A percentile compares a stretch with the other conserved stretches of the same genome.
These are phyloP conservation scores for Santalum album DNA, from an alignment of 164 flowering plant genomes.

Conservation along the genomic window DNA sequence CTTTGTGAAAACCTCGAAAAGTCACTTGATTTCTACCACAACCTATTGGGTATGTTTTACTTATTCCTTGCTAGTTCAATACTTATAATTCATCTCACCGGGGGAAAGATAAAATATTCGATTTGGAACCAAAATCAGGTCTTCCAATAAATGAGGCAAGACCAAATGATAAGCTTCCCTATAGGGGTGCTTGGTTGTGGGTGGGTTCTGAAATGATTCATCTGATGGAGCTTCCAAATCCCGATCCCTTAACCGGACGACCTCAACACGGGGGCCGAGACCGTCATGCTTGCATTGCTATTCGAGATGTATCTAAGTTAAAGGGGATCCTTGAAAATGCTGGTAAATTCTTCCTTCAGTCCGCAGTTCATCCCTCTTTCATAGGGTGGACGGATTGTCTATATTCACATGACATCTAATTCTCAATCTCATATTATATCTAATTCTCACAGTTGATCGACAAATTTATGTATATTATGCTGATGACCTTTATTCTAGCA, in stretches of 20 bases:
- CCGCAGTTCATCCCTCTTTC: neutral
- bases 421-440: too few relatives aligned
- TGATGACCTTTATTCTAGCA: too few relatives aligned
- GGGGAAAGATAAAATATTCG: neutral
- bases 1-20: conserved; percentile 83
- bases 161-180: conserved; percentile 93
- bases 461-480: too few relatives aligned
- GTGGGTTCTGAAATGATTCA: conserved; percentile 99
- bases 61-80: conserved; percentile 3
- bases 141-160: conserved; percentile 86
- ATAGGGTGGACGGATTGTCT: conserved; percentile 1
- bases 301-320: conserved; percentile 77
- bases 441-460: too few relatives aligned
- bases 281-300: conserved; percentile 82
- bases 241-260: conserved; percentile 84
- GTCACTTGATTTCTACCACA: conserved; percentile 84
- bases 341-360: conserved; percentile 27
- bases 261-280: conserved; percentile 95
- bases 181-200: conserved; percentile 98
- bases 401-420: too few relatives aligned
- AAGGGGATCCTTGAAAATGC: conserved; percentile 71
- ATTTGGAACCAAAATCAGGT: conserved; percentile 18
- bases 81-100: conserved; percentile 9
- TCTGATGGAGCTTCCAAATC: conserved; percentile 98
- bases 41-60: conserved; percentile 53